phyloP scores from a whole-genome alignment of 2,329 filamentous ascomycete genomes.

The Grosmannia huntii region DNA sequence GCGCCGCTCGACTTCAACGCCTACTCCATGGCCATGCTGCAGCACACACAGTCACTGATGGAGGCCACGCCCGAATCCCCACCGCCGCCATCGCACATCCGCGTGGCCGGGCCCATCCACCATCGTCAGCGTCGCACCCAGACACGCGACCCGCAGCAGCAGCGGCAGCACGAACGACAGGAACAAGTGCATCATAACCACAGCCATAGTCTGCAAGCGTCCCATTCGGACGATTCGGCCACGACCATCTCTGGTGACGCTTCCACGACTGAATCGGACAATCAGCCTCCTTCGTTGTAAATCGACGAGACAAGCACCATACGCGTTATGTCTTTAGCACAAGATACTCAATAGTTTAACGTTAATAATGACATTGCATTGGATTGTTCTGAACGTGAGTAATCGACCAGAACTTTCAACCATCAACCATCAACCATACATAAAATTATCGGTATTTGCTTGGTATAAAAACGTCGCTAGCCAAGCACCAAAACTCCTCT shows the following conservation, averaged over 20 bases:
- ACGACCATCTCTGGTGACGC: not conserved
- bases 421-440: too few species aligned
- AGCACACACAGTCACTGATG: constrained; percentile 54
- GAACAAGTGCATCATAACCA: not conserved
- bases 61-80: constrained; percentile 38
- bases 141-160: not conserved
- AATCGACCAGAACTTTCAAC: too few species aligned
- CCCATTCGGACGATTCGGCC: not conserved
- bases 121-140: not conserved
- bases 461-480: too few species aligned
- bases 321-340: too few species aligned
- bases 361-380: too few species aligned
- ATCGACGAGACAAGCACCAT: too few species aligned
- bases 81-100: constrained; percentile 7
- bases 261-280: not conserved
- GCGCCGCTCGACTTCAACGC: constrained; percentile 18
- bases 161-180: not conserved
- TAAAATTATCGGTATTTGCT: too few species aligned
- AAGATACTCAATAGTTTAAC: too few species aligned
- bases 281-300: too few species aligned
- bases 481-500: too few species aligned
- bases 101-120: constrained; percentile 5
- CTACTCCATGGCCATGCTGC: constrained; percentile 50
- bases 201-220: not conserved
- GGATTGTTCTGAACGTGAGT: too few species aligned